These are phyloP conservation scores for Colletotrichum graminicola DNA, from an alignment of 2,329 filamentous ascomycete species.

Conservation along the genomic window DNA sequence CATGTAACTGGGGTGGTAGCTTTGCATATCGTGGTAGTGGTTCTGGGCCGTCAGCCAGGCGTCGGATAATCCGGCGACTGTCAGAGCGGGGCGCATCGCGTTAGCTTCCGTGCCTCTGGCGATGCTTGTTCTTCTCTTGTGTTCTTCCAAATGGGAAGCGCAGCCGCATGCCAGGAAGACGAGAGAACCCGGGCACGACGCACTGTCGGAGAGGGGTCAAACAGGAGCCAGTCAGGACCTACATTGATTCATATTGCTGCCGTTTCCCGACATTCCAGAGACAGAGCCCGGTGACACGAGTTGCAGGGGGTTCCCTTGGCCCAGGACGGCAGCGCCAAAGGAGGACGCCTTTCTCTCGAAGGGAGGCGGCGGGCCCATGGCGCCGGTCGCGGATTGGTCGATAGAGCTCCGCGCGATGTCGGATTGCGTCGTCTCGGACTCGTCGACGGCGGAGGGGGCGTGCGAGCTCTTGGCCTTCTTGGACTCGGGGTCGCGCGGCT, in stretches of 20 bases:
- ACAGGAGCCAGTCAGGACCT: conserved; percentile 58
- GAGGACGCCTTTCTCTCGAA: conserved; percentile 50
- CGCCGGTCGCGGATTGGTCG: conserved; percentile 61
- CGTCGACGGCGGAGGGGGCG: conserved; percentile 69
- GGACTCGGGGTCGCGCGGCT: conserved; percentile 85
- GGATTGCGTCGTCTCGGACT: conserved; percentile 66
- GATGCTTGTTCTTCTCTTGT: neutral
- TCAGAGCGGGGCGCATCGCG: conserved; percentile 14
- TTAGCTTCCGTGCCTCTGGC: conserved; percentile 17
- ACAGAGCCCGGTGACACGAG: conserved; percentile 79
- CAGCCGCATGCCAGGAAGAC: conserved; percentile 42
- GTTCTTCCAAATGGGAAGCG: neutral
- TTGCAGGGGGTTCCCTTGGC: conserved; percentile 68
- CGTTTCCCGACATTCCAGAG: conserved; percentile 67
- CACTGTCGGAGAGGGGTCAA: conserved; percentile 17
- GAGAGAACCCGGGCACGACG: conserved; percentile 17
- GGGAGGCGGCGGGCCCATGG: conserved; percentile 66
- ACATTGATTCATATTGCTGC: conserved; percentile 80
- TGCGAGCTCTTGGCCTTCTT: conserved; percentile 82
- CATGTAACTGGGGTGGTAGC: conserved; percentile 94
- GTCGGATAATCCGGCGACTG: conserved; percentile 84
- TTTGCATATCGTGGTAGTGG: conserved; percentile 94
- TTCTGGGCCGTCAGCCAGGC: conserved; percentile 85
- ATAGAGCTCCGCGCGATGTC: conserved; percentile 66
- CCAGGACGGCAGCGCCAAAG: conserved; percentile 51